Conservation (phyloP, 768 basidiomycete species). For the Hemileccinum rubropunctum region DNA sequence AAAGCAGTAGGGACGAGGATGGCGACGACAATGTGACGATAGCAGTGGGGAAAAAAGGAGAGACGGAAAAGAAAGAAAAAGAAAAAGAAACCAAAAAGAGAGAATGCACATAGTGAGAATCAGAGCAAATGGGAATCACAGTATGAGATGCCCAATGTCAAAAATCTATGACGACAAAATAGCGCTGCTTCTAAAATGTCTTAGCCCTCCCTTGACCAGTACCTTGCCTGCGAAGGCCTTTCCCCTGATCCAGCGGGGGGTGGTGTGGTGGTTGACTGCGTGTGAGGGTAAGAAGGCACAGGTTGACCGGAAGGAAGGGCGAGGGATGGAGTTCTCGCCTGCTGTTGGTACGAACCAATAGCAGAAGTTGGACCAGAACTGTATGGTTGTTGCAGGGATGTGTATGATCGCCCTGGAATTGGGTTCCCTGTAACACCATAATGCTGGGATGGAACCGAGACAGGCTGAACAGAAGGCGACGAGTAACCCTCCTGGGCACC, state of each 20-base stretch:
- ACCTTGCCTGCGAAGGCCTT: slow-evolving; percentile 25
- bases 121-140: background rate
- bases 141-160: slow-evolving; percentile 13
- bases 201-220: slow-evolving; percentile 26
- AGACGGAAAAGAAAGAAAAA: background rate
- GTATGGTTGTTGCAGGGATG: slow-evolving; percentile 29
- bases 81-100: background rate
- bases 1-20: slow-evolving; percentile 8
- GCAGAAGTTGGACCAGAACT: slow-evolving; percentile 15
- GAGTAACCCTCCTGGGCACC: slow-evolving; percentile 33
- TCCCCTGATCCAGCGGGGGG: slow-evolving; percentile 29
- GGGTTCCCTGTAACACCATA: slow-evolving; percentile 26
- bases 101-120: slow-evolving; percentile 3
- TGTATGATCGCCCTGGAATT: slow-evolving; percentile 25
- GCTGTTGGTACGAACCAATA: slow-evolving; percentile 23
- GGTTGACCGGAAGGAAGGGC: slow-evolving; percentile 23
- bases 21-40: slow-evolving; percentile 9
- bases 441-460: slow-evolving; percentile 27
- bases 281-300: slow-evolving; percentile 25
- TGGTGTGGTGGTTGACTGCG: slow-evolving; percentile 18
- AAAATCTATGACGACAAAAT: slow-evolving; percentile 12
- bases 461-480: slow-evolving; percentile 32
- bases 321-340: slow-evolving; percentile 19
- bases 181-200: slow-evolving; percentile 7
- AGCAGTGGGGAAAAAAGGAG: slow-evolving; percentile 1